These are phyloP conservation scores for Dimargaris verticillata DNA, from an alignment of 192 early-diverging fungal genomes.

Conservation along the genomic window DNA sequence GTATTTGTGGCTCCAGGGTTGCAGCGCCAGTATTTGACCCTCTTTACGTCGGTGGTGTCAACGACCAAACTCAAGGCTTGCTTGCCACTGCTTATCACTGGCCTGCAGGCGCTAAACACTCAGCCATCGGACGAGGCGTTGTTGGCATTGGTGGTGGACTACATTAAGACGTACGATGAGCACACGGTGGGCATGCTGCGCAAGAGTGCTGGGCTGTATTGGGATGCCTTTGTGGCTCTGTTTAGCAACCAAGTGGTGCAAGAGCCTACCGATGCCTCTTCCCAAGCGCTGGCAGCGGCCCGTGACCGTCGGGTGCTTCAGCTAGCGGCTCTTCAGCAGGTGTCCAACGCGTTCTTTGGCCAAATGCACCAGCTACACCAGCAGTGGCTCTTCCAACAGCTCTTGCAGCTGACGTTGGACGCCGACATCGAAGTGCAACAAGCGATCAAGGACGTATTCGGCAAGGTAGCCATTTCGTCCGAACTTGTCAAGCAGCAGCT, in stretches of 20 bases:
- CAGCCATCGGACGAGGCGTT: background rate
- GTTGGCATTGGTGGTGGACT: background rate
- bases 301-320: background rate
- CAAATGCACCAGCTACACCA: background rate
- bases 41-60: background rate
- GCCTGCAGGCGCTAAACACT: background rate
- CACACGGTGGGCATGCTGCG: background rate
- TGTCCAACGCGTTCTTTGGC: background rate
- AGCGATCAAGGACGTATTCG: background rate
- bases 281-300: background rate
- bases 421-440: constrained; percentile 15
- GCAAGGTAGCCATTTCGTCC: constrained; percentile 2
- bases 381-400: background rate
- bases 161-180: background rate
- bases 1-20: background rate
- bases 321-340: background rate
- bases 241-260: background rate
- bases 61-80: background rate
- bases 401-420: background rate
- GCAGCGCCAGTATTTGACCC: background rate
- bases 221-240: background rate
- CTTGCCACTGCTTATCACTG: background rate
- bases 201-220: background rate
- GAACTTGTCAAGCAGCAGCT: constrained; percentile 13
- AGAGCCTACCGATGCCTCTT: background rate